Base-by-base conservation (phyloP, 148 eudicot genomes). In the Gaultheria prostrata region DNA sequence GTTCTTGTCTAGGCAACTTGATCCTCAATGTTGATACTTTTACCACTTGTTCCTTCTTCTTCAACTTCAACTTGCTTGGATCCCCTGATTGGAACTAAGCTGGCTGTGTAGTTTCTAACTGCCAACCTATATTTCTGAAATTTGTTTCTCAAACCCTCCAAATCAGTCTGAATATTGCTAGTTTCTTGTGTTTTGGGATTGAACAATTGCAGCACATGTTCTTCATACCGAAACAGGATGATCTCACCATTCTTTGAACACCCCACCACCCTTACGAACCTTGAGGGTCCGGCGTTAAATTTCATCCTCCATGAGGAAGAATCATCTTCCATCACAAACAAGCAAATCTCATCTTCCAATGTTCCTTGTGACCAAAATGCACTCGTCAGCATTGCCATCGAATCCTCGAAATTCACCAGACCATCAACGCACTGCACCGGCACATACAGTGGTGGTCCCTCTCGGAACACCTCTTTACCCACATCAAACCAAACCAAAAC, bases 101-200 rank as follows among this genome's bases (percentile, higher is more conserved):
- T 65, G 71, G 71, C 6, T 26, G 71, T 26, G 17, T 65, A 65
- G 33, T 65, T 24, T 26, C 71, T 26, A n/a, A 8, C 30, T 57
- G 20, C n/a, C 10, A 20, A 57, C 4, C 24, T 1, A 18, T 4
- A 57, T 57, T 6, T 20, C 1, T 14, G 20, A 14, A 53, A 53
- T 53, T 53, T 17, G 57, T 14, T 53, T 53, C 61, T 56, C 61
- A 56, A 56, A 18, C 61, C 9, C 9, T n/a, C 67, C 67, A 61
- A 61, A 61, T 61, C 28, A 59, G n/a, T 59, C 67, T n/a, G n/a
- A 59, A n/a, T 59, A 59, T n/a, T 21, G 67, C 67, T 59, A 21
- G 67, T 59, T 59, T 59, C 67, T 59, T 59, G 28, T 59, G 67
- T 59, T 59, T n/a, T 59, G 67, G 28, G 67, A 59, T n/a, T 59